Evolutionary conservation across 495 filamentous ascomycete species (phyloP).

Genomic region (Jackrogersella minutella): DNA sequence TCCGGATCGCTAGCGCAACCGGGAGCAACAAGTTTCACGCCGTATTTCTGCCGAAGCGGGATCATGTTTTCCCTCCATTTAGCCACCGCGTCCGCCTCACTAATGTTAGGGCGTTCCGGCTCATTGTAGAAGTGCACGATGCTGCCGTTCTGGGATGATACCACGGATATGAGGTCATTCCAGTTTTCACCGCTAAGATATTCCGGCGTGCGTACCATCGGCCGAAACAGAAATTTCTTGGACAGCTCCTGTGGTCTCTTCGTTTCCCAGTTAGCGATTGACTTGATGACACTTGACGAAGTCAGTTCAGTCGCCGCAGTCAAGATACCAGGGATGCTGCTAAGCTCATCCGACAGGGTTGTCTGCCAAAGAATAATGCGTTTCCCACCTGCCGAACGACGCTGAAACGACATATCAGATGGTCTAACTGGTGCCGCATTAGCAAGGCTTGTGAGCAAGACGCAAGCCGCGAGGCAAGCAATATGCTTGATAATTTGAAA

Average conservation of each 20-base stretch:
- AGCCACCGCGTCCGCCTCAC: slow-evolving; percentile 43
- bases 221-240: slow-evolving; percentile 46
- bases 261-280: slow-evolving; percentile 53
- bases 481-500: slow-evolving; percentile 5
- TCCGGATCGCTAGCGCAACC: slow-evolving; percentile 44
- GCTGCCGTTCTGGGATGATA: slow-evolving; percentile 16
- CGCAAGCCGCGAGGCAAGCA: slow-evolving; percentile 19
- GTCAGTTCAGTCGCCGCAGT: slow-evolving; percentile 33
- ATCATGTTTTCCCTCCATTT: slow-evolving; percentile 48
- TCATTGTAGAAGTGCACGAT: slow-evolving; percentile 56
- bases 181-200: slow-evolving; percentile 51
- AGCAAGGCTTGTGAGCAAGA: slow-evolving; percentile 13
- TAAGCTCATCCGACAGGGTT: slow-evolving; percentile 17
- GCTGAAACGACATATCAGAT: slow-evolving; percentile 17
- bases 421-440: slow-evolving; percentile 16
- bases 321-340: slow-evolving; percentile 22
- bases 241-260: slow-evolving; percentile 51
- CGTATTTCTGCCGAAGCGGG: slow-evolving; percentile 43
- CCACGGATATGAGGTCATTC: slow-evolving; percentile 33
- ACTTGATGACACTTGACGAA: slow-evolving; percentile 45
- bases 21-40: slow-evolving; percentile 50
- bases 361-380: slow-evolving; percentile 54
- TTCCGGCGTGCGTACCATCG: slow-evolving; percentile 47
- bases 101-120: slow-evolving; percentile 50
- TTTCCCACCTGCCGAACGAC: slow-evolving; percentile 29